Evolutionary conservation across 2,329 filamentous ascomycete species (phyloP).

Genomic region (Ophiostoma ulmi): DNA sequence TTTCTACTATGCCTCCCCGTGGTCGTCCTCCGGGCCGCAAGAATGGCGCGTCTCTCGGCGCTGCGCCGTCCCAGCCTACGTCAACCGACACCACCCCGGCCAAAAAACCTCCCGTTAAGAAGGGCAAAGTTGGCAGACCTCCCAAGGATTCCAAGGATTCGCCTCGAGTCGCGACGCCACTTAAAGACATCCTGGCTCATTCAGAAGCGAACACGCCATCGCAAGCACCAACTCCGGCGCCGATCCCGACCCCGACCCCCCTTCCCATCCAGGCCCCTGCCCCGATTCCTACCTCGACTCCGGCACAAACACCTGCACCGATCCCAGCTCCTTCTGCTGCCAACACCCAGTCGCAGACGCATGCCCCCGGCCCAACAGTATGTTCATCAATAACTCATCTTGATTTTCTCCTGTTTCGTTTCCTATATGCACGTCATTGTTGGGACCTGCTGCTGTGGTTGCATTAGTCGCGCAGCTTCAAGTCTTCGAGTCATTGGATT

Average conservation of each 20-base stretch:
- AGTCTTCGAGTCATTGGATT: no score
- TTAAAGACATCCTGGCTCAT: not conserved
- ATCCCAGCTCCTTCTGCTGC: not conserved
- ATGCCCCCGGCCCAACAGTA: not conserved
- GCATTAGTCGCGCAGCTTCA: no score
- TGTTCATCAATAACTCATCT: not conserved
- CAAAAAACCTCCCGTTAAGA: not conserved
- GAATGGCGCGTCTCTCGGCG: constrained; percentile 17
- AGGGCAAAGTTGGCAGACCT: constrained; percentile 12
- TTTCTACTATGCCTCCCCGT: constrained; percentile 23
- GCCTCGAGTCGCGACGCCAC: not conserved
- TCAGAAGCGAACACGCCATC: not conserved
- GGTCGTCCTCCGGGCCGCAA: constrained; percentile 27
- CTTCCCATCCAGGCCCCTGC: not conserved
- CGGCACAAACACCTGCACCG: not conserved
- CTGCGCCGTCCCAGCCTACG: not conserved
- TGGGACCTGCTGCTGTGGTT: not conserved
- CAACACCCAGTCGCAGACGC: not conserved
- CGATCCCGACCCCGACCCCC: not conserved
- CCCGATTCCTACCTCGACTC: not conserved
- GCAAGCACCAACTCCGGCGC: not conserved
- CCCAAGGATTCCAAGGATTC: constrained; percentile 8
- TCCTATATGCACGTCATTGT: not conserved
- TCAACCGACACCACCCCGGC: constrained; percentile 7
- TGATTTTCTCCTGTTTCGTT: not conserved